These are phyloP conservation scores for Thelonectria rubi DNA, from an alignment of 2,329 filamentous ascomycete species.

Conservation along the genomic window DNA sequence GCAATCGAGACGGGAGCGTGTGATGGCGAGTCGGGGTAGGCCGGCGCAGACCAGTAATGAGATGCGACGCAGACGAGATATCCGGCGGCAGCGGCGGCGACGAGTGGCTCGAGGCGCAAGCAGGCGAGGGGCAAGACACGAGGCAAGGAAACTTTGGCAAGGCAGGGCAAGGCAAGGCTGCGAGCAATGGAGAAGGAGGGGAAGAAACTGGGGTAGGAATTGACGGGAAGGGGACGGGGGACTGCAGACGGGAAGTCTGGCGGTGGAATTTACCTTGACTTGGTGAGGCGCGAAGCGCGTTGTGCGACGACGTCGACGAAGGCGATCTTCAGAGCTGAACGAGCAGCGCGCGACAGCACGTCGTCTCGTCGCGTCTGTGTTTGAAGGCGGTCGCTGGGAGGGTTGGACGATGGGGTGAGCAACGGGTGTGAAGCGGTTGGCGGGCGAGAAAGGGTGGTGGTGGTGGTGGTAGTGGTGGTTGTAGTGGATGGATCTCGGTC, in stretches of 20 bases:
- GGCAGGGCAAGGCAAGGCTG: constrained; percentile 26
- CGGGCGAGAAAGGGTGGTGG: constrained; percentile 17
- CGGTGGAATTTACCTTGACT: constrained; percentile 39
- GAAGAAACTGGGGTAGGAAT: constrained; percentile 10
- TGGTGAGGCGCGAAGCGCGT: constrained; percentile 43
- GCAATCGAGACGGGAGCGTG: constrained; percentile 9
- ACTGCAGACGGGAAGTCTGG: constrained; percentile 23
- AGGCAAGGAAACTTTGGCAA: background rate
- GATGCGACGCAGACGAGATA: constrained; percentile 15
- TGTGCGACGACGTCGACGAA: constrained; percentile 36
- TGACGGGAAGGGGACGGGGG: constrained; percentile 21
- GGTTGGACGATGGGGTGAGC: constrained; percentile 37
- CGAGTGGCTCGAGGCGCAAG: constrained; percentile 24
- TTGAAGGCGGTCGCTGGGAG: constrained; percentile 14
- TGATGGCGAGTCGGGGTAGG: constrained; percentile 5
- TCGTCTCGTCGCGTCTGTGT: constrained; percentile 21
- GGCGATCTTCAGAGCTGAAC: constrained; percentile 19
- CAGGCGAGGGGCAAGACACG: constrained; percentile 12
- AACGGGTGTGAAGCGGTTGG: constrained; percentile 36
- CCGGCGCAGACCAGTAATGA: constrained; percentile 28
- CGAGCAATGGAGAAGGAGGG: constrained; percentile 8
- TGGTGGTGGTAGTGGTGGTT: constrained; percentile 22
- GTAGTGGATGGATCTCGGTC: constrained; percentile 27
- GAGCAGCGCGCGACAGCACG: constrained; percentile 35
- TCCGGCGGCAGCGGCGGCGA: constrained; percentile 23